Percentiles rank a stretch among this genome's conserved stretches.
Conservation (phyloP, 2,329 filamentous ascomycete genomes). For the Cordyceps militaris region DNA sequence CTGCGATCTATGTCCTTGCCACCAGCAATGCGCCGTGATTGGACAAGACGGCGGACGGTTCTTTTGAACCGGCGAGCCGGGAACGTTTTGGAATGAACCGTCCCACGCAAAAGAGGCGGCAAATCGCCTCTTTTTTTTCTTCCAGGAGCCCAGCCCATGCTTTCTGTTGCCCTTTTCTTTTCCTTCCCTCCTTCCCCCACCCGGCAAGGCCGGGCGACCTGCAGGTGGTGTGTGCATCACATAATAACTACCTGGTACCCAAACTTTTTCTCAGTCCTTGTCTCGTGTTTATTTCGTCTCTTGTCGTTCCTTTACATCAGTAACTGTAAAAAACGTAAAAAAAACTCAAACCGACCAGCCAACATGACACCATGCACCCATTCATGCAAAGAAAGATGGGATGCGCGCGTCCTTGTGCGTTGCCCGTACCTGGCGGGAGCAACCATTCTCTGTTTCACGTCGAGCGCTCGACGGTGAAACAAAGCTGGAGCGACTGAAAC, state of each 20-base stretch:
- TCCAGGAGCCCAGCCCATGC: background rate
- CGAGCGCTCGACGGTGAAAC: background rate
- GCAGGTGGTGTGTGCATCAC: background rate
- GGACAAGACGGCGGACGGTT: too few relatives aligned
- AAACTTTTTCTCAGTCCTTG: background rate
- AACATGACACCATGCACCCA: too few relatives aligned
- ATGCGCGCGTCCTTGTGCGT: background rate
- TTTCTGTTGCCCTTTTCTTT: background rate
- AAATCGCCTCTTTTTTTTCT: background rate
- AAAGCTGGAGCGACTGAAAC: constrained; percentile 5
- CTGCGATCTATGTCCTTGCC: too few relatives aligned
- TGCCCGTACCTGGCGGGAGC: background rate
- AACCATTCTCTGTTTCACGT: constrained; percentile 2
- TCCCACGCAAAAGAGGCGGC: background rate
- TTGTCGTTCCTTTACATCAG: background rate
- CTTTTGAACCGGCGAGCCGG: background rate
- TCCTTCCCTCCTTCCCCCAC: background rate
- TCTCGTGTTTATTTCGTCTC: background rate
- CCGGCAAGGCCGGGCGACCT: background rate
- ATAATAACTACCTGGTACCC: background rate
- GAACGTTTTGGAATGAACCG: background rate
- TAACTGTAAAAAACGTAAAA: too few relatives aligned
- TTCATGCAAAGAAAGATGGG: background rate
- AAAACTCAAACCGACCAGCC: too few relatives aligned
- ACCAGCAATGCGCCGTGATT: too few relatives aligned